Base-by-base conservation (phyloP, 768 basidiomycete genomes). In the Calvatia gigantea region DNA sequence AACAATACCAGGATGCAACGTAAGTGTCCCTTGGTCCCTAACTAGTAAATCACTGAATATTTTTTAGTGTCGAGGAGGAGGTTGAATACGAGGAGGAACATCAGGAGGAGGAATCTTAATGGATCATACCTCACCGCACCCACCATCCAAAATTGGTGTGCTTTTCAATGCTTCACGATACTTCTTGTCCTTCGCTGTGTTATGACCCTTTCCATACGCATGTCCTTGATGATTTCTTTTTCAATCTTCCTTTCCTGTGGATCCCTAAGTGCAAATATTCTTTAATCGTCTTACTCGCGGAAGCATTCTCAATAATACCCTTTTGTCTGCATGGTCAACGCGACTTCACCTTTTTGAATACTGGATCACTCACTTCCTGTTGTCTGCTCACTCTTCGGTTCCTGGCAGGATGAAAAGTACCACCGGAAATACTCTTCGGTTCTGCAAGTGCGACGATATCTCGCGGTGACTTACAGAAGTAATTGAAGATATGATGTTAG, bases 1-100 rank as follows among this genome's bases (percentile, higher is more conserved):
- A 96, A 70, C 92, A 94, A 73, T 94, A 94, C 76, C 91, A 94
- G 76, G 91, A 94, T 67, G 91, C 91, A 39, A 93, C 91, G 89
- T 93, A 73, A 59, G 90, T 85, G 53, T 44, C 14, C 28, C 28
- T 47, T 8, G 3, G 6, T 29, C 4, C 21, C 7, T 28, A 1
- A 4, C 5, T 3, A 2, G 1, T 35, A 11, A 15, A n/a, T 17
- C 4, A 9, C 32, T 53, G 17, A 41, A 59, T 66, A 3, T 47
- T 59, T 38, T 64, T 6, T 60, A 91, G 91, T 51, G 86, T 82
- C 51, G 91, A 93, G 69, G 91, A 93, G 69, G 91, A 94, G 67
- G 89, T 76, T 60, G 91, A 92, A 68, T 94, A 92, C 69, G 91
- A 93, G 76, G 91, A 93, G 70, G 90, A 92, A 65, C 76, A 69